phyloP scores from a whole-genome alignment of 495 filamentous ascomycete species.

The Immersiella caudata region DNA sequence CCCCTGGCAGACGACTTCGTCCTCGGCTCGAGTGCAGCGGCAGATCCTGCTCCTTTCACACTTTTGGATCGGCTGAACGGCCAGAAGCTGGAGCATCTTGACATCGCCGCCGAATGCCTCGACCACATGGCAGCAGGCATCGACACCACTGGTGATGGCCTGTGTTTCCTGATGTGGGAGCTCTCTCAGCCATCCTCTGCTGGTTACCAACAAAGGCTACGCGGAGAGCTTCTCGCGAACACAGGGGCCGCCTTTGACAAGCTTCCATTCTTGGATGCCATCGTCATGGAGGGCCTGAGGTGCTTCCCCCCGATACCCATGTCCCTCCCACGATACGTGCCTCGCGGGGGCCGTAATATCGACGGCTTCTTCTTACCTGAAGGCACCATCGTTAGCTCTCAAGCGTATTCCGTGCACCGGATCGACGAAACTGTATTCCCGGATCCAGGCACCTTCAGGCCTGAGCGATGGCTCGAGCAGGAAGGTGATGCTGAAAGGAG shows the following conservation, averaged over 20 bases:
- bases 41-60: conserved; percentile 46
- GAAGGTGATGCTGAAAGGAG: conserved; percentile 53
- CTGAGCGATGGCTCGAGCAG: conserved; percentile 65
- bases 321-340: conserved; percentile 65
- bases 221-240: conserved; percentile 49
- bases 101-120: conserved; percentile 52
- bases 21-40: conserved; percentile 39
- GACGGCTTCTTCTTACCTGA: conserved; percentile 52
- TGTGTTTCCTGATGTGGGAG: conserved; percentile 70
- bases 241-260: conserved; percentile 48
- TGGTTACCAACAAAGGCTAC: conserved; percentile 49
- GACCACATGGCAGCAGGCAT: conserved; percentile 65
- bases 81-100: conserved; percentile 37
- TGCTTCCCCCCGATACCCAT: conserved; percentile 67
- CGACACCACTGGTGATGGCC: conserved; percentile 66
- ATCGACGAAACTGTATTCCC: conserved; percentile 58
- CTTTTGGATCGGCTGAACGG: conserved; percentile 48
- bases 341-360: conserved; percentile 52
- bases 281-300: conserved; percentile 62
- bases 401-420: conserved; percentile 57
- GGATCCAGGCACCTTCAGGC: conserved; percentile 57
- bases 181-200: conserved; percentile 57
- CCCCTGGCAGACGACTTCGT: conserved; percentile 51
- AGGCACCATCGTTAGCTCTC: conserved; percentile 55
- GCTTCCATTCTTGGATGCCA: conserved; percentile 61